Evolutionary conservation across 192 early-diverging fungal species (phyloP).

Genomic region (Linderina pennispora): DNA sequence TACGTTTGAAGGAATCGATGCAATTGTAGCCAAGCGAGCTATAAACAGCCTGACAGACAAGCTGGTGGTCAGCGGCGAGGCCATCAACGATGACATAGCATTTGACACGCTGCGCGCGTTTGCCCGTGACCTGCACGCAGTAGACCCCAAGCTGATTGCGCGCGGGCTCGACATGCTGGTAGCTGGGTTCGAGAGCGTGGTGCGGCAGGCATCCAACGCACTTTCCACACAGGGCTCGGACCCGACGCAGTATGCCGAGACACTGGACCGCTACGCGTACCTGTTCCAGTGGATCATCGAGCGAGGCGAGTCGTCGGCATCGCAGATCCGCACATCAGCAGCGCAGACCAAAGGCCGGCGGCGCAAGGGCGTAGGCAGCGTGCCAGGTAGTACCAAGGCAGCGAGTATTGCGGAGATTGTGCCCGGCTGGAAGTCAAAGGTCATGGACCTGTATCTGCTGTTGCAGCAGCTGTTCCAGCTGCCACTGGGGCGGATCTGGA

Average conservation of each 20-base stretch:
- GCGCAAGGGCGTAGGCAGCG: constrained; percentile 8
- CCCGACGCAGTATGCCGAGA: constrained; percentile 53
- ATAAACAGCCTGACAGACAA: constrained; percentile 50
- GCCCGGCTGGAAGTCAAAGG: constrained; percentile 36
- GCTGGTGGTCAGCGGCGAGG: constrained; percentile 33
- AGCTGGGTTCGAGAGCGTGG: constrained; percentile 63
- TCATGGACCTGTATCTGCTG: constrained; percentile 27
- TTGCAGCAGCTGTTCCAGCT: constrained; percentile 35
- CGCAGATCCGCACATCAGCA: constrained; percentile 11
- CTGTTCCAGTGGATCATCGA: constrained; percentile 76
- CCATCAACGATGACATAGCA: constrained; percentile 23
- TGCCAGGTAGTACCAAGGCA: constrained; percentile 15
- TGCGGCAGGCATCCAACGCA: constrained; percentile 53
- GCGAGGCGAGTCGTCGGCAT: constrained; percentile 54
- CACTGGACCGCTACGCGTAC: constrained; percentile 80
- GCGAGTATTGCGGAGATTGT: constrained; percentile 29
- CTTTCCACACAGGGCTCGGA: constrained; percentile 63
- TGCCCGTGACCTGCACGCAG: constrained; percentile 39
- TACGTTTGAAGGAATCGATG: constrained; percentile 28
- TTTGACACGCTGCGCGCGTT: constrained; percentile 33
- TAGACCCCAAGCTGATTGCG: constrained; percentile 42
- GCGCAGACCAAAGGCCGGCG: constrained; percentile 20
- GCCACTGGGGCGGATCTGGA: constrained; percentile 56
- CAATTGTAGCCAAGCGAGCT: constrained; percentile 33
- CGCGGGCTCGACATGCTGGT: constrained; percentile 66